phyloP scores from a whole-genome alignment of 1,284 basidiomycete genomes.

The Naganishia sp. region DNA sequence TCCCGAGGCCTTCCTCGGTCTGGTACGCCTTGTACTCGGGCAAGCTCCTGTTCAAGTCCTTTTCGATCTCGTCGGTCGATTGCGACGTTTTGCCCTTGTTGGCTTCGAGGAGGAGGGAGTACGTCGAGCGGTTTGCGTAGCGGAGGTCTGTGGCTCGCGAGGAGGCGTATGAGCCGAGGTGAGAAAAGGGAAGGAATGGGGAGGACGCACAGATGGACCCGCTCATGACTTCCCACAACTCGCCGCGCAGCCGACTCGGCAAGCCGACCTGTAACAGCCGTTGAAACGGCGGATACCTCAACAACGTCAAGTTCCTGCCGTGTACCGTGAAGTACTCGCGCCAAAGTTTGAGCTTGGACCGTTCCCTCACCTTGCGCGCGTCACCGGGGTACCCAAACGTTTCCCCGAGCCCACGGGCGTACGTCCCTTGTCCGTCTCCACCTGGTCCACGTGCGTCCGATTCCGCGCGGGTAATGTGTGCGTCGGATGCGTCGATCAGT shows the following conservation, averaged over 20 bases:
- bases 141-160: conserved; percentile 62
- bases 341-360: conserved; percentile 97
- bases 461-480: conserved; percentile 57
- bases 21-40: conserved; percentile 96
- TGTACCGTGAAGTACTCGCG: conserved; percentile 72
- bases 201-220: conserved; percentile 71
- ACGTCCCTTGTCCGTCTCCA: conserved; percentile 57
- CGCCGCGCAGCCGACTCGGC: conserved; percentile 90
- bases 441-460: conserved; percentile 58
- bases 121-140: conserved; percentile 82
- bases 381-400: conserved; percentile 91
- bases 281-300: conserved; percentile 95
- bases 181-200: not conserved
- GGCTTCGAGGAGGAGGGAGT: conserved; percentile 74
- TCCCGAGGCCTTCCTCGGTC: conserved; percentile 76
- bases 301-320: conserved; percentile 59
- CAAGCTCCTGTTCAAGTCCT: conserved; percentile 91
- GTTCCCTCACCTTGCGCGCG: conserved; percentile 91
- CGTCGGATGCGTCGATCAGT: conserved; percentile 16
- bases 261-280: conserved; percentile 95
- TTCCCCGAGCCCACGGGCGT: conserved; percentile 82
- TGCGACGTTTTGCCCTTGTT: conserved; percentile 79
- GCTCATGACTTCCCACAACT: conserved; percentile 97
- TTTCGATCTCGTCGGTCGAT: conserved; percentile 98
- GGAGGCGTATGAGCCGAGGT: not conserved